Percentiles rank a stretch among this genome's conserved stretches.
Evolutionary conservation across 805 yeast genomes (phyloP).

Genomic region (Wickerhamomyces kurtzmanii): DNA sequence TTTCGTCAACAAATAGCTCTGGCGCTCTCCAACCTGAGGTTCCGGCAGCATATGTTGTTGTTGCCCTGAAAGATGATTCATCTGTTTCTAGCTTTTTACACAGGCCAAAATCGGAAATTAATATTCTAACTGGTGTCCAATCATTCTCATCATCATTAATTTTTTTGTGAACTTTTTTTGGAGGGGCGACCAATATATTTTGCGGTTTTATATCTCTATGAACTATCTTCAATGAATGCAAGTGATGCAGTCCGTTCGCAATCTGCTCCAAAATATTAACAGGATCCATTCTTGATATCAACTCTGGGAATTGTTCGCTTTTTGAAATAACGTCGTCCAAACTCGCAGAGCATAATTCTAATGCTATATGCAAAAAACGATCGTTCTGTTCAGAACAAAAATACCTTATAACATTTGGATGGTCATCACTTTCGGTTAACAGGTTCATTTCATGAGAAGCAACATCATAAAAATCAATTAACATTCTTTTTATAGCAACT

Average conservation of each 20-base stretch:
- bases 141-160: constrained; percentile 12
- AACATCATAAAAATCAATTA: constrained; percentile 85
- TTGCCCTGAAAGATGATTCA: constrained; percentile 88
- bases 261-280: constrained; percentile 60
- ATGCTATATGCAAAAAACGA: constrained; percentile 82
- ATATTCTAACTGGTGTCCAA: constrained; percentile 45
- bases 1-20: constrained; percentile 49
- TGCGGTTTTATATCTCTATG: constrained; percentile 95
- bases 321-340: constrained; percentile 76
- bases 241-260: constrained; percentile 74
- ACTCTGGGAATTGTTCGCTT: constrained; percentile 22
- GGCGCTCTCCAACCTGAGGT: constrained; percentile 99
- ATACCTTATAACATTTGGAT: constrained; percentile 88
- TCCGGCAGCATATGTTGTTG: constrained; percentile 90
- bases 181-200: constrained; percentile 75
- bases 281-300: constrained; percentile 34
- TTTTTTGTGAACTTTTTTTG: constrained; percentile 31
- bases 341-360: constrained; percentile 85
- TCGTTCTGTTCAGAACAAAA: constrained; percentile 90
- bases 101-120: constrained; percentile 93
- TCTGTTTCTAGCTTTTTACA: constrained; percentile 88
- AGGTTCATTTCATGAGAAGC: constrained; percentile 87
- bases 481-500: constrained; percentile 92
- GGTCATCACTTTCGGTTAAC: constrained; percentile 91
- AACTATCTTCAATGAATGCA: constrained; percentile 84